Conservation (phyloP, 2,329 filamentous ascomycete species). For the Lachnellula arida region DNA sequence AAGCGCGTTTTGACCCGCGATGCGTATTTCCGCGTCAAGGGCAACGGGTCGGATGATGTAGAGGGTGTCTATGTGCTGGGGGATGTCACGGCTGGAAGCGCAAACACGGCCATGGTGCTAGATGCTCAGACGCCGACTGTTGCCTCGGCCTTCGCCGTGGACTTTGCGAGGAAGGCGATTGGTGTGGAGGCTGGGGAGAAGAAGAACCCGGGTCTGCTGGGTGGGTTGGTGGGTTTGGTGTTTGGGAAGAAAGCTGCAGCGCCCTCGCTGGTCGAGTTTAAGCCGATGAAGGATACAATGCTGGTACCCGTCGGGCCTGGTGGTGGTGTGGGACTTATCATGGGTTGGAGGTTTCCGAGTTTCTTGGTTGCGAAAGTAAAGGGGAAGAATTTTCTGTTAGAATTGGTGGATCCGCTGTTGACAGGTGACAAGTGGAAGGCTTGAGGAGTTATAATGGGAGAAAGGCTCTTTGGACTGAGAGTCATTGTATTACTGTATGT, state of each 20-base stretch:
- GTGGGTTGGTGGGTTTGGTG: background rate
- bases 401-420: background rate
- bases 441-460: background rate
- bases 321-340: slow-evolving; percentile 35
- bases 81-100: background rate
- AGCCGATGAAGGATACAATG: slow-evolving; percentile 32
- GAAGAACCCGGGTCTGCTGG: background rate
- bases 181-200: background rate
- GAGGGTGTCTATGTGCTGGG: slow-evolving; percentile 21
- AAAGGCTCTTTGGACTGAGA: too few relatives aligned
- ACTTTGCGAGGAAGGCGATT: background rate
- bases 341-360: slow-evolving; percentile 36
- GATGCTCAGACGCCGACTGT: background rate
- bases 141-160: background rate
- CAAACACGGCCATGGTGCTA: background rate
- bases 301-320: slow-evolving; percentile 36
- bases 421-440: background rate
- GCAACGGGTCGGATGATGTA: background rate
- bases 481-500: too few relatives aligned
- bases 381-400: slow-evolving; percentile 34
- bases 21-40: slow-evolving; percentile 39
- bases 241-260: slow-evolving; percentile 6
- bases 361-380: slow-evolving; percentile 36
- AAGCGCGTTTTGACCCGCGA: slow-evolving; percentile 46
- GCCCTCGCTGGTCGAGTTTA: slow-evolving; percentile 18